Evolutionary conservation across 2,329 filamentous ascomycete genomes (phyloP).

Genomic region (Trichoderma polysporum): DNA sequence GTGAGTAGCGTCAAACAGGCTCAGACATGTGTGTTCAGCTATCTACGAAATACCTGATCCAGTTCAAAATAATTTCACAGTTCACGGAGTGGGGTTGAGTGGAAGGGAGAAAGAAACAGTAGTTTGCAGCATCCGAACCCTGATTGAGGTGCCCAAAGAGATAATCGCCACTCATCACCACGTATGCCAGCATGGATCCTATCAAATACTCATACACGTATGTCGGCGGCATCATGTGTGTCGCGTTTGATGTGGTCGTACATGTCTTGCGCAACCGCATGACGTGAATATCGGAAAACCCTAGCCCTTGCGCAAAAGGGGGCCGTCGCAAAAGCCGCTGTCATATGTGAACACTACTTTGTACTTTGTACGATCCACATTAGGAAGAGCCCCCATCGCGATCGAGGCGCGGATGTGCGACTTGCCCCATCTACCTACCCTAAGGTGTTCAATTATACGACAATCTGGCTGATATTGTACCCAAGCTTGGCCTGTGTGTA

Average conservation of each 20-base stretch:
- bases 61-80: too few species aligned
- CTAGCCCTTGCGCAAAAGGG: neutral
- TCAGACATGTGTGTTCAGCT: neutral
- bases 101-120: neutral
- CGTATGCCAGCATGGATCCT: neutral
- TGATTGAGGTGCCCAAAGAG: neutral
- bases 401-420: neutral
- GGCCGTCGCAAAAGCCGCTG: neutral
- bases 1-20: neutral
- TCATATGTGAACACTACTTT: neutral
- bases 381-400: neutral
- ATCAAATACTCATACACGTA: neutral
- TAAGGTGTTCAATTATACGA: neutral
- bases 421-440: neutral
- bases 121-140: neutral
- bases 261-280: neutral
- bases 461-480: neutral
- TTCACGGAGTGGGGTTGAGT: too few species aligned
- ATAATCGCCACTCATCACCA: neutral
- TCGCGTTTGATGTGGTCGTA: neutral
- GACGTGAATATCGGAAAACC: constrained; percentile 1
- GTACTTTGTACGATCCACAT: neutral
- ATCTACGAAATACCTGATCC: neutral
- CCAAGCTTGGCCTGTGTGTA: neutral
- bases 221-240: neutral